Conservation (phyloP, 1,139 yeast species). For the Debaryomycetaceae sp. region DNA sequence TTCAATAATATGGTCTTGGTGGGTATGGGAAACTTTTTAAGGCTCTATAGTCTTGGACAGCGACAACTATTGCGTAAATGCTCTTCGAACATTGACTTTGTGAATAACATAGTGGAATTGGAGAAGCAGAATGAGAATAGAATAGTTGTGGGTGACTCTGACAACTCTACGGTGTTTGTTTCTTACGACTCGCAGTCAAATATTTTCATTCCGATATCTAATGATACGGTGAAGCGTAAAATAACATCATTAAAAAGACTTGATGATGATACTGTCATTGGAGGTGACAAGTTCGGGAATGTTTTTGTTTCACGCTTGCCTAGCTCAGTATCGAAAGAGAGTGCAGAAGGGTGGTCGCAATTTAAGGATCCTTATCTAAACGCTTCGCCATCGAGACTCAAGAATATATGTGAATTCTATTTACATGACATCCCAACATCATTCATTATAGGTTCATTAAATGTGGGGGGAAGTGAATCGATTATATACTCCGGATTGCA, state of each 20-base stretch:
- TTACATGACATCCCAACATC: slow-evolving; percentile 70
- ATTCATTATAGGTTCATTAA: slow-evolving; percentile 51
- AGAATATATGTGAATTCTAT: slow-evolving; percentile 57
- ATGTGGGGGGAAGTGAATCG: slow-evolving; percentile 63
- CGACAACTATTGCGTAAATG: slow-evolving; percentile 75
- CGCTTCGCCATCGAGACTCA: slow-evolving; percentile 55
- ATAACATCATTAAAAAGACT: slow-evolving; percentile 56
- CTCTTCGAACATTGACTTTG: slow-evolving; percentile 34
- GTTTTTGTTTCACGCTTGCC: slow-evolving; percentile 65
- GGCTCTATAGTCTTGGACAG: slow-evolving; percentile 72
- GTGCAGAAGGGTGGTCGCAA: slow-evolving; percentile 48
- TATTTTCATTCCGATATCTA: slow-evolving; percentile 60
- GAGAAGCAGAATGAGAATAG: slow-evolving; percentile 52
- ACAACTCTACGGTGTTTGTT: slow-evolving; percentile 57
- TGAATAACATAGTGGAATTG: slow-evolving; percentile 48
- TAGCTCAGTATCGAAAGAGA: slow-evolving; percentile 35
- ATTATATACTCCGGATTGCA: slow-evolving; percentile 72
- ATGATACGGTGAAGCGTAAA: slow-evolving; percentile 68
- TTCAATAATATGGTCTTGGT: slow-evolving; percentile 65
- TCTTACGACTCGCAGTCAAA: slow-evolving; percentile 52
- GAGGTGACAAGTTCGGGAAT: slow-evolving; percentile 92
- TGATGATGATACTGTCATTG: slow-evolving; percentile 73
- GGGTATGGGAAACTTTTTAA: slow-evolving; percentile 52
- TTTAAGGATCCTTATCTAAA: slow-evolving; percentile 39
- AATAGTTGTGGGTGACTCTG: slow-evolving; percentile 63